A percentile compares a stretch with the other conserved stretches of the same genome.
phyloP scores from a whole-genome alignment of 2,329 filamentous ascomycete species.

The Endothia cerciana region DNA sequence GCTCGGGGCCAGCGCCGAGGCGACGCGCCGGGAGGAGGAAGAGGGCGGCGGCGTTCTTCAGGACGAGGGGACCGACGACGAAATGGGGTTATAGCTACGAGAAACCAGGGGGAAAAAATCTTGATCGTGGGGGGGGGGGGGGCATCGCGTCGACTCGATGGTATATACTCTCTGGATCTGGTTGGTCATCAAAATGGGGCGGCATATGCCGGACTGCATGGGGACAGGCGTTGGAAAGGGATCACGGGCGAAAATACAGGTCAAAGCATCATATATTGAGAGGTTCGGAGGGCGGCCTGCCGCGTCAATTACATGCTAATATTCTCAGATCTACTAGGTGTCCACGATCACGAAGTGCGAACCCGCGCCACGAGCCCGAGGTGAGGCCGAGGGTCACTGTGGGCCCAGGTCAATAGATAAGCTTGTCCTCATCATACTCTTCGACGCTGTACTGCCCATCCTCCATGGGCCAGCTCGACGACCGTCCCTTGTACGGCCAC shows the following conservation, averaged over 20 bases:
- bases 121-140: background rate
- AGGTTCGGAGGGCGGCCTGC: background rate
- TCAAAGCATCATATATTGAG: background rate
- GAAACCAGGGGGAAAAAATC: background rate
- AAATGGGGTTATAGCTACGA: slow-evolving; percentile 48
- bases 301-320: background rate
- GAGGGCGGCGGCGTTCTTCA: slow-evolving; percentile 65
- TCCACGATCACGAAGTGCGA: background rate
- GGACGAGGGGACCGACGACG: slow-evolving; percentile 61
- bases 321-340: background rate
- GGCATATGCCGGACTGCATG: slow-evolving; percentile 21
- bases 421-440: background rate
- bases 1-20: slow-evolving; percentile 81
- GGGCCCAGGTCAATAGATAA: background rate
- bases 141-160: slow-evolving; percentile 16
- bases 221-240: slow-evolving; percentile 25
- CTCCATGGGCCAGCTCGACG: background rate
- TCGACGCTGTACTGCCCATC: slow-evolving; percentile 7
- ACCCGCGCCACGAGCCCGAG: background rate
- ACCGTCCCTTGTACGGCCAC: slow-evolving; percentile 3
- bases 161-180: slow-evolving; percentile 12
- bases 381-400: background rate
- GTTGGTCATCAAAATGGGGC: background rate
- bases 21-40: slow-evolving; percentile 73
- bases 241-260: background rate